A percentile compares a stretch with the other conserved stretches of the same genome.
These are phyloP conservation scores for Penicillium sp. DNA, from an alignment of 2,329 filamentous ascomycete species.

Conservation along the genomic window DNA sequence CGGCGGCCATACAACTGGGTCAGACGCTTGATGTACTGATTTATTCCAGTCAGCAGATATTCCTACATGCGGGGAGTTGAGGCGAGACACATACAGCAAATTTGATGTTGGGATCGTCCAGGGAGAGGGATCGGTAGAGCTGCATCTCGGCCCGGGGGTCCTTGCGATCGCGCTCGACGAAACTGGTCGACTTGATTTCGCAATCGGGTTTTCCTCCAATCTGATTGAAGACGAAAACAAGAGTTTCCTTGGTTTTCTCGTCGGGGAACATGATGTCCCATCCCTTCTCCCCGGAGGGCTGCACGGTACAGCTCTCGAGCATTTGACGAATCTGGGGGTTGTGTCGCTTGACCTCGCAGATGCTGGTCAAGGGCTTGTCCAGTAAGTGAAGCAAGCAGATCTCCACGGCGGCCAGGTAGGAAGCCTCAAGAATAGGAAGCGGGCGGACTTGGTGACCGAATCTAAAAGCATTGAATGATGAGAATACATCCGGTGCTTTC, in stretches of 20 bases:
- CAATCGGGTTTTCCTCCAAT: slow-evolving; percentile 31
- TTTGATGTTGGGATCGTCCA: slow-evolving; percentile 65
- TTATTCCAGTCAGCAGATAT: slow-evolving; percentile 11
- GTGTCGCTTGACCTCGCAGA: slow-evolving; percentile 40
- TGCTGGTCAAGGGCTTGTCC: slow-evolving; percentile 40
- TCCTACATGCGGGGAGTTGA: not conserved
- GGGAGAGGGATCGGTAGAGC: slow-evolving; percentile 44
- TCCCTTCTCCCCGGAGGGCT: slow-evolving; percentile 25
- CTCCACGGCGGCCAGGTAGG: slow-evolving; percentile 63
- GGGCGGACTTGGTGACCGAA: slow-evolving; percentile 17
- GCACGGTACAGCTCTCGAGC: slow-evolving; percentile 38
- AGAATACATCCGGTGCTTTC: not conserved
- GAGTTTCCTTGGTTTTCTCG: slow-evolving; percentile 33
- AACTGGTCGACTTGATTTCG: slow-evolving; percentile 19
- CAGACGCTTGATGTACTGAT: slow-evolving; percentile 77
- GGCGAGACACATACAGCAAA: slow-evolving; percentile 67
- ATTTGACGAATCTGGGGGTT: slow-evolving; percentile 35
- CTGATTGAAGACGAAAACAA: slow-evolving; percentile 42
- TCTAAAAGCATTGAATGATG: slow-evolving; percentile 12
- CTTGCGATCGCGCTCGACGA: slow-evolving; percentile 12
- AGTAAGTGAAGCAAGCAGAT: slow-evolving; percentile 54
- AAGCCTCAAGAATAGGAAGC: slow-evolving; percentile 31
- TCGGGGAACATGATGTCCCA: slow-evolving; percentile 40
- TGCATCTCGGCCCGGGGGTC: not conserved
- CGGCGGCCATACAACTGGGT: slow-evolving; percentile 79